phyloP scores from a whole-genome alignment of 345 rosid genomes.

The Cardamine resedifolia region DNA sequence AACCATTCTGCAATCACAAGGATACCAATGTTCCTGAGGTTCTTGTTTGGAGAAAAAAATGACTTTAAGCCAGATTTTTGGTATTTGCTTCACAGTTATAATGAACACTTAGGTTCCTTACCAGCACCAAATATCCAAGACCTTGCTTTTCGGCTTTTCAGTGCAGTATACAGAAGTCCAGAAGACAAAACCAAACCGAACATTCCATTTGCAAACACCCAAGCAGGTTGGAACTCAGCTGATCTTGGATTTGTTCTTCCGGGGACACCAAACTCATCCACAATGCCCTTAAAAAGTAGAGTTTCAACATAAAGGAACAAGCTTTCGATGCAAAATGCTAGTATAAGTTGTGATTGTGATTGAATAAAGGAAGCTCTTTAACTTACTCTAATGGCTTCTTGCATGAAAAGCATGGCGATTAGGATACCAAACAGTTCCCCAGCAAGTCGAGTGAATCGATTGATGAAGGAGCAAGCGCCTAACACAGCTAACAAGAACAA shows the following conservation, averaged over 20 bases:
- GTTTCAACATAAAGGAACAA: neutral
- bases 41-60: neutral
- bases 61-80: neutral
- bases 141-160: conserved; percentile 83
- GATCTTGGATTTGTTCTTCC: conserved; percentile 65
- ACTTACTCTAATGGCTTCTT: conserved; percentile 84
- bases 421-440: conserved; percentile 94
- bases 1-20: conserved; percentile 54
- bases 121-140: conserved; percentile 91
- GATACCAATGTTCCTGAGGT: neutral
- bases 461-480: conserved; percentile 93
- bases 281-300: conserved; percentile 57
- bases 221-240: conserved; percentile 64
- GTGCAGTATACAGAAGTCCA: conserved; percentile 73
- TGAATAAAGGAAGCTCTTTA: neutral
- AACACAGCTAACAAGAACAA: conserved; percentile 79
- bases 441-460: conserved; percentile 87
- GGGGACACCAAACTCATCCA: conserved; percentile 82
- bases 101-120: conserved; percentile 35
- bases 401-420: conserved; percentile 93
- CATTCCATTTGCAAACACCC: conserved; percentile 97
- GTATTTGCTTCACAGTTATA: neutral
- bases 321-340: conserved; percentile 8
- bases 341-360: neutral
- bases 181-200: conserved; percentile 78